Conservation (phyloP, 805 yeast genomes). For the Candida ponderosae region DNA sequence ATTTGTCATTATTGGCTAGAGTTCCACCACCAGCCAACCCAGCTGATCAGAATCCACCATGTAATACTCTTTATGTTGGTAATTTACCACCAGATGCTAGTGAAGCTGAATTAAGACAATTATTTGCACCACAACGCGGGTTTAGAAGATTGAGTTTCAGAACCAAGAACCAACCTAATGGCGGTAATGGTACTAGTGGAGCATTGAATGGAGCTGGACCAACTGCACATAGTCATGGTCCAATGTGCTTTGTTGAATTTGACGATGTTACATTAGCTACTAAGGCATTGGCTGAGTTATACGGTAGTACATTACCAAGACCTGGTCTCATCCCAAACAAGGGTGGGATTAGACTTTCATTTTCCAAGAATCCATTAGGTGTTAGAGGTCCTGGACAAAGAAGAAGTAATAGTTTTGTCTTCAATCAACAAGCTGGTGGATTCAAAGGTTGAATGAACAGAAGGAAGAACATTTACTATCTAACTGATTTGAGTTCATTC, state of each 20-base stretch:
- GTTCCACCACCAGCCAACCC: slow-evolving; percentile 95
- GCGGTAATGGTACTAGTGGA: slow-evolving; percentile 9
- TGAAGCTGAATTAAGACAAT: slow-evolving; percentile 81
- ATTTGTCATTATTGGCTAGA: slow-evolving; percentile 63
- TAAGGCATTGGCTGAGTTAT: slow-evolving; percentile 85
- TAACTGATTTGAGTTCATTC: too few relatives aligned
- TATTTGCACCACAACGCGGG: slow-evolving; percentile 86
- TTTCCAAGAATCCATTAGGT: slow-evolving; percentile 94
- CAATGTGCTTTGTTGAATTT: slow-evolving; percentile 99
- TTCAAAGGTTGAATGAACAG: slow-evolving; percentile 7
- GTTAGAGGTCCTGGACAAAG: slow-evolving; percentile 68
- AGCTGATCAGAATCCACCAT: slow-evolving; percentile 98
- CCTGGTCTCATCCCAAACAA: slow-evolving; percentile 62
- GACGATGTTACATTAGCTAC: slow-evolving; percentile 95
- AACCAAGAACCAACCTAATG: slow-evolving; percentile 50
- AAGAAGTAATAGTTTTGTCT: slow-evolving; percentile 26
- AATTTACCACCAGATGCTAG: slow-evolving; percentile 96
- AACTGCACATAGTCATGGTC: slow-evolving; percentile 62
- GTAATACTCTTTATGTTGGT: slow-evolving; percentile 95
- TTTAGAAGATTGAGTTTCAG: slow-evolving; percentile 89
- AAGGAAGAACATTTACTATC: slow-evolving; percentile 1
- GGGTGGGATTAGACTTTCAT: slow-evolving; percentile 91
- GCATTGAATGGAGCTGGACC: too few relatives aligned
- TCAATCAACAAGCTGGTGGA: slow-evolving; percentile 5
- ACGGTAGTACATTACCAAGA: slow-evolving; percentile 87